Evolutionary conservation across 2,329 filamentous ascomycete genomes (phyloP).

Genomic region (Alternaria ventricosa): DNA sequence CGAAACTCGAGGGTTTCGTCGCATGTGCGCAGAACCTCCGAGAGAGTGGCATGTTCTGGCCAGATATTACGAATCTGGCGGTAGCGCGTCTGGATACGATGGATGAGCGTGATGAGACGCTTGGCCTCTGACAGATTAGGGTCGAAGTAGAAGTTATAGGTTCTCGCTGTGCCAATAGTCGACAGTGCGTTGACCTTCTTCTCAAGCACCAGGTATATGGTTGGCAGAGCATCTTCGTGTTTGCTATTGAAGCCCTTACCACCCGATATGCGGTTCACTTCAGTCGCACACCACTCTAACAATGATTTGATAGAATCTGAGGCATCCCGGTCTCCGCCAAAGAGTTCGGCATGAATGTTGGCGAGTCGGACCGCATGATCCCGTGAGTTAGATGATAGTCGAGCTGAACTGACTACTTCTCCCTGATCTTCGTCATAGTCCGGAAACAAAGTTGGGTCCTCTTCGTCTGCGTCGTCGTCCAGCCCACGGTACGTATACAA

Average conservation of each 20-base stretch:
- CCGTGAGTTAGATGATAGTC: conserved; percentile 29
- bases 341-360: conserved; percentile 43
- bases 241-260: conserved; percentile 32
- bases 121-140: conserved; percentile 77
- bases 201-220: conserved; percentile 69
- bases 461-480: conserved; percentile 77
- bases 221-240: conserved; percentile 65
- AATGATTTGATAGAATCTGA: conserved; percentile 33
- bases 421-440: conserved; percentile 66
- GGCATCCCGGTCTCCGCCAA: conserved; percentile 26
- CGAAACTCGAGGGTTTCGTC: conserved; percentile 76
- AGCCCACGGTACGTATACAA: conserved; percentile 85
- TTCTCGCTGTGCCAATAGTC: conserved; percentile 38
- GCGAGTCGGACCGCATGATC: conserved; percentile 45
- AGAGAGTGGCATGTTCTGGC: conserved; percentile 79
- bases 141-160: conserved; percentile 90
- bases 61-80: conserved; percentile 67
- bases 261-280: conserved; percentile 35
- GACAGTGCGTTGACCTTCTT: conserved; percentile 59
- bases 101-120: conserved; percentile 72
- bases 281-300: conserved; percentile 39
- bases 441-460: conserved; percentile 83
- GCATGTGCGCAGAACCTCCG: conserved; percentile 78
- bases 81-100: conserved; percentile 75
- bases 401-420: conserved; percentile 32